Percentiles rank a stretch among this genome's conserved stretches.
Evolutionary conservation across 2,329 filamentous ascomycete species (phyloP).

Genomic region (Pseudogymnoascus sp.): DNA sequence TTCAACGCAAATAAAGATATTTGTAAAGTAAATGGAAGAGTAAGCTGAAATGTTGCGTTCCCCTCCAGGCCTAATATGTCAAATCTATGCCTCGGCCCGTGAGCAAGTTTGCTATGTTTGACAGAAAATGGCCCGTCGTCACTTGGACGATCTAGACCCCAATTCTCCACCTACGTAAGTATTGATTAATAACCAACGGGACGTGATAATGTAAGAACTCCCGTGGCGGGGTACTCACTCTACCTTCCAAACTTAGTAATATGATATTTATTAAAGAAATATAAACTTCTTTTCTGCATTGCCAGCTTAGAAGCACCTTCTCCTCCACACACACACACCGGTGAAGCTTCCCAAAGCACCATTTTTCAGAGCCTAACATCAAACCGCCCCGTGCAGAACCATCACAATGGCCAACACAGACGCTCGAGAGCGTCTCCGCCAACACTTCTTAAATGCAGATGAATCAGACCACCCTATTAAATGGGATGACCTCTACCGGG

Average conservation of each 20-base stretch:
- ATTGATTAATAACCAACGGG: background rate
- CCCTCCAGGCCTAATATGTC: background rate
- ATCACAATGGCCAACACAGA: constrained; percentile 13
- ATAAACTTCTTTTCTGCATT: background rate
- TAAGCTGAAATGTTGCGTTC: background rate
- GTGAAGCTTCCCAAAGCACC: background rate
- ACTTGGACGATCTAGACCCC: background rate
- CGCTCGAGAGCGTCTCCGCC: constrained; percentile 20
- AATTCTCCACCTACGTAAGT: constrained; percentile 2
- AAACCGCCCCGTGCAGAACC: background rate
- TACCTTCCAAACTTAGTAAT: background rate
- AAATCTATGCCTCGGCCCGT: constrained; percentile 8
- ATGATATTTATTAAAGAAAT: background rate
- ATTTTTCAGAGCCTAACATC: background rate
- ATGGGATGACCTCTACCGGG: constrained; percentile 45
- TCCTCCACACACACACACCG: background rate
- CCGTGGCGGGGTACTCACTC: background rate
- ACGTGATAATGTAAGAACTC: background rate
- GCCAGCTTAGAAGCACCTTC: background rate
- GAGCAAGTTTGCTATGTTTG: background rate
- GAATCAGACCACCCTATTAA: constrained; percentile 20
- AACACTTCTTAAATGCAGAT: constrained; percentile 21
- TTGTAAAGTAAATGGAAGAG: background rate
- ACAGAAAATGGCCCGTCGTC: background rate
- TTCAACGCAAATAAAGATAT: background rate